Conservation (phyloP, 1,139 yeast species). For the Magnusiomyces fungicola region DNA sequence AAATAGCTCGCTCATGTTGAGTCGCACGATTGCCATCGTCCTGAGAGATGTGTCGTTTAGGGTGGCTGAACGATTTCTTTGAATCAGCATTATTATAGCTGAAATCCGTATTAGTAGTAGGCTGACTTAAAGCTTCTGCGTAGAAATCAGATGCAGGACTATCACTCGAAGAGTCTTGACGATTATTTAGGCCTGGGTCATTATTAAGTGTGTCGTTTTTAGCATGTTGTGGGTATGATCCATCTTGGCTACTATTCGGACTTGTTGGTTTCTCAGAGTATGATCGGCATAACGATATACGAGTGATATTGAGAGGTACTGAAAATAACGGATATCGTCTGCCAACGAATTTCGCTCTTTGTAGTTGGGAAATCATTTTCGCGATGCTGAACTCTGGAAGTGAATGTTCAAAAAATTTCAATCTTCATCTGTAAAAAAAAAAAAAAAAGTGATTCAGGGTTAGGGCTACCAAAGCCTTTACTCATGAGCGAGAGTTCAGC, state of each 20-base stretch:
- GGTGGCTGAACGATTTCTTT: not conserved
- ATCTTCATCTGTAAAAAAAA: not conserved
- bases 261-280: too few species aligned
- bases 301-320: not conserved
- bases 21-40: conserved; percentile 17
- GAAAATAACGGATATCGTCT: not conserved
- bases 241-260: too few species aligned
- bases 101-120: not conserved
- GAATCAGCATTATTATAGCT: not conserved
- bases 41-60: not conserved
- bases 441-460: not conserved
- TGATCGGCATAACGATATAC: not conserved
- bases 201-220: too few species aligned
- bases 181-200: not conserved
- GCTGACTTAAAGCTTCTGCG: not conserved
- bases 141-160: not conserved
- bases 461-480: not conserved
- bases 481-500: too few species aligned
- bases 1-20: conserved; percentile 22
- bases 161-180: not conserved
- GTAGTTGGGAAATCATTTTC: not conserved
- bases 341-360: not conserved
- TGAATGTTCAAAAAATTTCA: not conserved
- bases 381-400: too few species aligned
- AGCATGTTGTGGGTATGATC: too few species aligned